These are phyloP conservation scores for Penicillium glabrum DNA, from an alignment of 2,329 filamentous ascomycete genomes.

Conservation along the genomic window DNA sequence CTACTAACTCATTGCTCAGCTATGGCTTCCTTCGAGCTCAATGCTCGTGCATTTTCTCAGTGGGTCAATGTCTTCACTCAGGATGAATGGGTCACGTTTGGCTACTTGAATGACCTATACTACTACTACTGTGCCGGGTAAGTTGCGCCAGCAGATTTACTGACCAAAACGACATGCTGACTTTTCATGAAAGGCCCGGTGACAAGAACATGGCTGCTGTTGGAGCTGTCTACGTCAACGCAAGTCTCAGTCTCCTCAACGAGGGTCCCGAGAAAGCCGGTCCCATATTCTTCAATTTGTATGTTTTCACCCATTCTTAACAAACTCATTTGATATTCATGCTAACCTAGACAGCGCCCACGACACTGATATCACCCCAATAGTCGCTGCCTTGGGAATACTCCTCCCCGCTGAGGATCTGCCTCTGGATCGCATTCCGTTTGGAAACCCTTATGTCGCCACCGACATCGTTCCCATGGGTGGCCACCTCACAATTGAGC, in stretches of 20 bases:
- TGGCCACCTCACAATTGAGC: constrained; percentile 24
- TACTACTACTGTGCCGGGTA: constrained; percentile 26
- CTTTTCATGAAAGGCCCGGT: neutral
- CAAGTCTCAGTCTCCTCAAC: constrained; percentile 17
- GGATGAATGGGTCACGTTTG: constrained; percentile 23
- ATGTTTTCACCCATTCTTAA: neutral
- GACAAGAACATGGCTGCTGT: constrained; percentile 19
- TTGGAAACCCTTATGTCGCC: constrained; percentile 15
- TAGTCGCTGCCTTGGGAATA: constrained; percentile 20
- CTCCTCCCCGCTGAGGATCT: constrained; percentile 16
- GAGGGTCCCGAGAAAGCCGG: constrained; percentile 15
- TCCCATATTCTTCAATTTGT: constrained; percentile 15
- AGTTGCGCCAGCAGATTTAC: neutral
- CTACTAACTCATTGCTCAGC: constrained; percentile 3
- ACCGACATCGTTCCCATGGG: constrained; percentile 21
- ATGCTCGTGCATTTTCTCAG: constrained; percentile 17
- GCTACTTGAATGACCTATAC: constrained; percentile 17
- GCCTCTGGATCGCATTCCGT: constrained; percentile 18
- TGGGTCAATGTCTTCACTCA: constrained; percentile 25
- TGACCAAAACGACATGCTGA: neutral
- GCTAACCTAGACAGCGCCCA: neutral
- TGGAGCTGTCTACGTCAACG: constrained; percentile 23
- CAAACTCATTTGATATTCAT: neutral
- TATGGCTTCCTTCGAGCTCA: constrained; percentile 22
- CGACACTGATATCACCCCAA: constrained; percentile 16